Evolutionary conservation across 2,329 filamentous ascomycete species (phyloP).

Genomic region (Chrysosphaeria jannelii): DNA sequence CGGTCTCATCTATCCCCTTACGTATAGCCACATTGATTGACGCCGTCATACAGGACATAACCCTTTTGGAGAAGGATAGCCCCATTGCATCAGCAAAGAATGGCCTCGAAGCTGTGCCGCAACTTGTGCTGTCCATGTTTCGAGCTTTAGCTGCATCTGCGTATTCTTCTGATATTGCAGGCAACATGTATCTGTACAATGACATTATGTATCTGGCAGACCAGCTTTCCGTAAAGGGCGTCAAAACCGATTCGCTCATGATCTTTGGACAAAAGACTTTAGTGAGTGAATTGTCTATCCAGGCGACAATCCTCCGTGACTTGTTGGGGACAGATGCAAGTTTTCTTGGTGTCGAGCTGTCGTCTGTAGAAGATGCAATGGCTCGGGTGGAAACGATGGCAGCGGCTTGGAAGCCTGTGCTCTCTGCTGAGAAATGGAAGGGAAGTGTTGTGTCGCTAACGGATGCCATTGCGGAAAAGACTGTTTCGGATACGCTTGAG

Average conservation of each 20-base stretch:
- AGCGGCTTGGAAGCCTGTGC: slow-evolving; percentile 23
- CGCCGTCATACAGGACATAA: slow-evolving; percentile 26
- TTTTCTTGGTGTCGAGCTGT: slow-evolving; percentile 10
- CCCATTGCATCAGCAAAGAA: slow-evolving; percentile 36
- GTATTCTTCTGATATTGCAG: slow-evolving; percentile 22
- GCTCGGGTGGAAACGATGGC: slow-evolving; percentile 22
- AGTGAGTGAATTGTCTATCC: slow-evolving; percentile 25
- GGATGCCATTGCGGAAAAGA: slow-evolving; percentile 25
- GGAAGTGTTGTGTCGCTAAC: slow-evolving; percentile 29
- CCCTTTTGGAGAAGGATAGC: slow-evolving; percentile 21
- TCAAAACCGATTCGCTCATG: slow-evolving; percentile 18
- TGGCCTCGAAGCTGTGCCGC: slow-evolving; percentile 41
- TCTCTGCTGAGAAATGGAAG: slow-evolving; percentile 28
- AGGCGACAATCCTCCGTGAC: slow-evolving; percentile 29
- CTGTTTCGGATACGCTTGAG: slow-evolving; percentile 30
- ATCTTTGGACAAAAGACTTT: slow-evolving; percentile 31
- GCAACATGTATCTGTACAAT: slow-evolving; percentile 41
- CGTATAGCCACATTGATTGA: slow-evolving; percentile 39
- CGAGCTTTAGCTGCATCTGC: slow-evolving; percentile 27
- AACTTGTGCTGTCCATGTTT: slow-evolving; percentile 47
- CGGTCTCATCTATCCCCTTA: slow-evolving; percentile 64
- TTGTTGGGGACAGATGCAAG: slow-evolving; percentile 28
- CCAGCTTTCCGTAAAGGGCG: slow-evolving; percentile 12
- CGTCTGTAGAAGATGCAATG: slow-evolving; percentile 18
- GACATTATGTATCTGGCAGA: slow-evolving; percentile 33